A percentile compares a stretch with the other conserved stretches of the same genome.
Evolutionary conservation across 306 rosid species (phyloP).

Genomic region (Fagus sylvatica): DNA sequence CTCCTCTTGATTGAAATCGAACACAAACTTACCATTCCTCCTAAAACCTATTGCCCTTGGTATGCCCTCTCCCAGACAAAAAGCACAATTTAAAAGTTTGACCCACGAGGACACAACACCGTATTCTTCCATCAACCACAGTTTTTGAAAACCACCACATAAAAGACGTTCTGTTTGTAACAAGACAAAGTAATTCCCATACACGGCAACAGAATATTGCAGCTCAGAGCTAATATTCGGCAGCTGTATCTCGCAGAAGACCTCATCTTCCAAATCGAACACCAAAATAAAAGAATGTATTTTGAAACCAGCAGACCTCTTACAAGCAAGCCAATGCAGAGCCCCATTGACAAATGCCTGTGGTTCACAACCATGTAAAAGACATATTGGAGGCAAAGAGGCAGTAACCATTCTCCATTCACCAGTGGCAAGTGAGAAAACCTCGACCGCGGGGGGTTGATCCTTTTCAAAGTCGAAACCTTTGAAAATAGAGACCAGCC

Average conservation of each 20-base stretch:
- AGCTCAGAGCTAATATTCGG: not conserved
- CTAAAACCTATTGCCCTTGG: not conserved
- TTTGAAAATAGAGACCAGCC: too few relatives aligned
- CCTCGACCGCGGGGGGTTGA: too few relatives aligned
- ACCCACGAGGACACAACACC: slow-evolving; percentile 32
- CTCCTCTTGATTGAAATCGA: not conserved
- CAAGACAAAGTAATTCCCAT: slow-evolving; percentile 10
- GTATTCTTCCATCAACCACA: slow-evolving; percentile 36
- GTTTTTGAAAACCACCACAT: not conserved
- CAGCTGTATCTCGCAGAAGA: slow-evolving; percentile 25
- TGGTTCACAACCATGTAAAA: too few relatives aligned
- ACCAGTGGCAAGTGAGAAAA: too few relatives aligned
- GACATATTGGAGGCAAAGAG: too few relatives aligned
- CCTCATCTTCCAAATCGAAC: slow-evolving; percentile 20
- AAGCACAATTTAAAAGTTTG: not conserved
- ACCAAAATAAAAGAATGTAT: slow-evolving; percentile 18
- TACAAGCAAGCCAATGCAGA: slow-evolving; percentile 30
- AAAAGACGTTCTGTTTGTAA: not conserved
- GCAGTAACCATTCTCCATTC: too few relatives aligned
- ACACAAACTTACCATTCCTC: slow-evolving; percentile 16
- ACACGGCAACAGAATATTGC: not conserved
- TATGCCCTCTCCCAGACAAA: too few relatives aligned
- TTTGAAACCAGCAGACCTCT: not conserved
- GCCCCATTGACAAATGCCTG: slow-evolving; percentile 8
- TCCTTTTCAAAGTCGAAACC: too few relatives aligned